Evolutionary conservation across 129 eudicot species (phyloP), one percentile per base, ranked within the genome.

Genomic region (Silybum marianum): DNA sequence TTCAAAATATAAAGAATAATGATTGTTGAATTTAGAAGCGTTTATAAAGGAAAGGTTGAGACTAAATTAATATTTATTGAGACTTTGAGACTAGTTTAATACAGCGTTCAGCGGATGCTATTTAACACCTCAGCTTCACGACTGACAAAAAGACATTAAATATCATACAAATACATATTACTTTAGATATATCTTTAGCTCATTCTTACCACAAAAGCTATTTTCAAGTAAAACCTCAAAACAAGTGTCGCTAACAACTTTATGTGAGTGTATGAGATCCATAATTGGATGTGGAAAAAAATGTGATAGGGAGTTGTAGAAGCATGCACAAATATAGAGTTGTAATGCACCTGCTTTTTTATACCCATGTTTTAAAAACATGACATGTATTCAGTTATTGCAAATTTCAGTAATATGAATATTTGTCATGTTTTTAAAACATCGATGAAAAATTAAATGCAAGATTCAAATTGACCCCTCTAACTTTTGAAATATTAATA

Each of bases 51-150:
- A 74, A 14, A 46, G 6, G 9, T 26, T 28, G 16, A 10, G 38
- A 21, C 18, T 24, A 13, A 38, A 73, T 24, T 36, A 42, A 73
- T 48, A 73, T 80, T 80, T 72, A 72, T 72, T 62, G 13, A 80
- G 46, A 8, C 26, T 5, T 72, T 62, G 13, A 80, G 46, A 8
- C 26, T 5, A 0, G 1, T 51, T 14, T 51, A 51, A 51, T 51
- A 80, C 84, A 80, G 60, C 24, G 36, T 60, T 73, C 5, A 80
- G 79, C 84, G 84, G 79, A 81, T 81, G 79, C 71, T 73, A 81
- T 73, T 63, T 60, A 81, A 80, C 84, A 80, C 78, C 84, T 71
- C 84, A 39, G 79, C 84, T 73, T 81, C 24, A 71, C 77, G 39
- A 32, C 39, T 23, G 30, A 54, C 54, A 46, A 38, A 25, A 58